Conservation (phyloP, 2,329 filamentous ascomycete genomes). For the Monosporascus sp. region DNA sequence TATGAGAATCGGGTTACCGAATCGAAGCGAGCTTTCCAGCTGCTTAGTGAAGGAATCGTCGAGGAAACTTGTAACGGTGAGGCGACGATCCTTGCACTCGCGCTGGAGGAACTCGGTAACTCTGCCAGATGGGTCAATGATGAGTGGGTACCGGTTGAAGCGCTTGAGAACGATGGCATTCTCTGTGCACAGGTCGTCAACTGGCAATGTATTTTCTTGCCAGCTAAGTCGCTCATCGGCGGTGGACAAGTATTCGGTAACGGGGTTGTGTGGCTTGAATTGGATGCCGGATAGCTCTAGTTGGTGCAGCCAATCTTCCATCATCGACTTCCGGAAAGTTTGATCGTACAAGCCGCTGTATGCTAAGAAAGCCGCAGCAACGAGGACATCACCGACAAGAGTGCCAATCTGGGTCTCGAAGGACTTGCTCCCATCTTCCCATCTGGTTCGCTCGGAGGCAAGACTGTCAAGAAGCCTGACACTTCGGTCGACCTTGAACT, state of each 20-base stretch:
- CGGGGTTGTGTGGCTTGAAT: slow-evolving; percentile 88
- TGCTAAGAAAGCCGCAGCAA: slow-evolving; percentile 94
- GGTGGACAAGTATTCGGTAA: slow-evolving; percentile 94
- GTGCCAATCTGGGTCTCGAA: slow-evolving; percentile 98
- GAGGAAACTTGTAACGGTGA: slow-evolving; percentile 96
- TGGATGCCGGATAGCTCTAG: slow-evolving; percentile 87
- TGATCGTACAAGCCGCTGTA: slow-evolving; percentile 98
- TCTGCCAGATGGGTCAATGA: slow-evolving; percentile 94
- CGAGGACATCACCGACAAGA: slow-evolving; percentile 88
- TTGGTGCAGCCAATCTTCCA: slow-evolving; percentile 95
- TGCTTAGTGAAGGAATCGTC: slow-evolving; percentile 98
- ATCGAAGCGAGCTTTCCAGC: slow-evolving; percentile 90
- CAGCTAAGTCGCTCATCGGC: slow-evolving; percentile 91
- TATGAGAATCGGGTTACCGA: slow-evolving; percentile 97
- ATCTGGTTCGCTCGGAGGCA: slow-evolving; percentile 85
- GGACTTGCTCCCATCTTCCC: slow-evolving; percentile 96
- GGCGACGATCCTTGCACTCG: slow-evolving; percentile 85
- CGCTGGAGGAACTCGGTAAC: slow-evolving; percentile 93
- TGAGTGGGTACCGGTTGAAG: slow-evolving; percentile 96
- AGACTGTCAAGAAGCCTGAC: slow-evolving; percentile 90
- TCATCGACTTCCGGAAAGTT: slow-evolving; percentile 94
- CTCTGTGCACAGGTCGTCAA: slow-evolving; percentile 96
- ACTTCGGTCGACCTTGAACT: slow-evolving; percentile 97
- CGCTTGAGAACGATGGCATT: slow-evolving; percentile 96
- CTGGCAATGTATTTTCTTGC: slow-evolving; percentile 90